Conservation (phyloP, 1,284 basidiomycete genomes). For the Leccinum huronense region DNA sequence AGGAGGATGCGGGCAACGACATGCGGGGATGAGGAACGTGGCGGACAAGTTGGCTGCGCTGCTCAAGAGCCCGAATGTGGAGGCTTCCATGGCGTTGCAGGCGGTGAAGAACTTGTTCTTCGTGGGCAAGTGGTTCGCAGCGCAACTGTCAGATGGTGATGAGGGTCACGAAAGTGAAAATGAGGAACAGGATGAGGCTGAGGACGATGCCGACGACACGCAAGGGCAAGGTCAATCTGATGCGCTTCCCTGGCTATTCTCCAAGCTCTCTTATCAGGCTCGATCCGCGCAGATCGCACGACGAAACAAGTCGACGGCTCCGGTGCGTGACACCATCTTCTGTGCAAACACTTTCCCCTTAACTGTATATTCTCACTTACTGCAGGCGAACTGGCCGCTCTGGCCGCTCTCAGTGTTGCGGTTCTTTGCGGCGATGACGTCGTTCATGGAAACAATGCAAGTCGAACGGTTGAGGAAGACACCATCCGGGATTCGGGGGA, state of each 20-base stretch:
- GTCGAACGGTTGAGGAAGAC: slow-evolving; percentile 79
- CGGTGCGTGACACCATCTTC: slow-evolving; percentile 35
- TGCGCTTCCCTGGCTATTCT: slow-evolving; percentile 90
- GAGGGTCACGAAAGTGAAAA: neutral
- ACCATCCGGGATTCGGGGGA: slow-evolving; percentile 69
- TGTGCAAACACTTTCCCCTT: slow-evolving; percentile 8
- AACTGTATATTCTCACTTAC: slow-evolving; percentile 16
- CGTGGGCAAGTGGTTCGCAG: slow-evolving; percentile 79
- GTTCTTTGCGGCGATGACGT: slow-evolving; percentile 93
- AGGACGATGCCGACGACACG: slow-evolving; percentile 26
- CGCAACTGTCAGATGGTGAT: slow-evolving; percentile 5
- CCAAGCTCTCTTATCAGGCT: slow-evolving; percentile 87
- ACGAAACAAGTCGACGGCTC: slow-evolving; percentile 49
- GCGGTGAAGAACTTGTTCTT: slow-evolving; percentile 95
- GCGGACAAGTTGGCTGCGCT: slow-evolving; percentile 79
- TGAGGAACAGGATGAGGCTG: slow-evolving; percentile 18
- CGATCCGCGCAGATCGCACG: slow-evolving; percentile 70
- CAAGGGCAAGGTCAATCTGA: slow-evolving; percentile 39
- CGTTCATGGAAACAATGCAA: slow-evolving; percentile 57
- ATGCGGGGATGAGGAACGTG: slow-evolving; percentile 61
- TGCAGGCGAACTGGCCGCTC: slow-evolving; percentile 67
- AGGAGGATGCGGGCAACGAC: slow-evolving; percentile 19
- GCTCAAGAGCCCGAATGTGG: slow-evolving; percentile 80
- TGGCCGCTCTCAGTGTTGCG: slow-evolving; percentile 80
- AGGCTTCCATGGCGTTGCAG: slow-evolving; percentile 77